Evolutionary conservation across 2,329 filamentous ascomycete genomes (phyloP).

Genomic region (Calonectria pseudoturangicola): DNA sequence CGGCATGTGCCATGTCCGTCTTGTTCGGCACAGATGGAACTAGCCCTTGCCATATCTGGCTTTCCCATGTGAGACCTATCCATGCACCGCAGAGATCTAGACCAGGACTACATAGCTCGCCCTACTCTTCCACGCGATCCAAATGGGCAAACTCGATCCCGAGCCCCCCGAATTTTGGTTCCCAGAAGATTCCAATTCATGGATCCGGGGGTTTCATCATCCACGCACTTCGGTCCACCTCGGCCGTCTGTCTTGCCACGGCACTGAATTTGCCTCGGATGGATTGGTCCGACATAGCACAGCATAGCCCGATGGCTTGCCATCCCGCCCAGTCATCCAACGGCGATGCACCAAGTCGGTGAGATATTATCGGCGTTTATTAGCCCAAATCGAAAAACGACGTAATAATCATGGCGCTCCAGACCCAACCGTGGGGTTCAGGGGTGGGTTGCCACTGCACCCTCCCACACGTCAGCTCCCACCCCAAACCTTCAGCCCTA

Average conservation of each 20-base stretch:
- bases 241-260: conserved; percentile 17
- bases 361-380: not conserved
- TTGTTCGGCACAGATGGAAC: not conserved
- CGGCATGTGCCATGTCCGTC: not conserved
- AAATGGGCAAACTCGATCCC: conserved; percentile 18
- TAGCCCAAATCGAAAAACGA: not conserved
- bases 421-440: conserved; percentile 25
- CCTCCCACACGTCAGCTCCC: conserved; percentile 21
- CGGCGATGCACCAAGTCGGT: not conserved
- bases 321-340: conserved; percentile 16
- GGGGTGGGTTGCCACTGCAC: conserved; percentile 22
- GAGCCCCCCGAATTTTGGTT: conserved; percentile 6
- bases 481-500: conserved; percentile 35
- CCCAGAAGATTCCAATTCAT: conserved; percentile 17
- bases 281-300: conserved; percentile 17
- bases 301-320: not conserved
- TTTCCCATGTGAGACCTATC: conserved; percentile 23
- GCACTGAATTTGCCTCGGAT: conserved; percentile 29
- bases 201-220: conserved; percentile 10
- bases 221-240: conserved; percentile 15
- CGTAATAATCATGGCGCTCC: not conserved
- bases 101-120: conserved; percentile 13
- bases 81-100: conserved; percentile 21
- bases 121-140: conserved; percentile 17
- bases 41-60: conserved; percentile 10